Base-by-base conservation (phyloP, 768 basidiomycete genomes). In the Cyclocybe cylindracea region DNA sequence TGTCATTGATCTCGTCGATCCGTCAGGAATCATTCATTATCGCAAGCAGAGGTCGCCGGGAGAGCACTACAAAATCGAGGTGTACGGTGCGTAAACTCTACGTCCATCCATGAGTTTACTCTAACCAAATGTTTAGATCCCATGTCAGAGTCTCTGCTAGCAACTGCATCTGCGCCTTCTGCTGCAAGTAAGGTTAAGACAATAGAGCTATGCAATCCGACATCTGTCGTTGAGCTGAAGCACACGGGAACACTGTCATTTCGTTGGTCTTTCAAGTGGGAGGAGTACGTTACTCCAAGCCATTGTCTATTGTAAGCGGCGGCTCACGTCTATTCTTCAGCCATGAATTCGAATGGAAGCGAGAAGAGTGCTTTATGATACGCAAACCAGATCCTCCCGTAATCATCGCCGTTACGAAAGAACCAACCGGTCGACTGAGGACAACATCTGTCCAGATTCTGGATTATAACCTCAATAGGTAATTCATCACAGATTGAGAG, bases 301-400 rank as follows among this genome's bases (percentile, higher is more conserved):
- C 34, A 9, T 49, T 5, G 14, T 8, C 8, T 34, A 39, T 10
- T n/a, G 14, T 14, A 31, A 14, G n/a, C 4, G 19, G 33, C 19
- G 33, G 37, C 50, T 53, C 37, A 50, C 44, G n/a, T 11, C 39
- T 53, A 31, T 18, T 32, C 31, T 38, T 33, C 60, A 93, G 91
- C 35, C 86, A 93, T 54, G 83, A 87, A 39, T 91, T 90, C 55
- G 91, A 92, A 62, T 94, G 91, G 91, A 88, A 83, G 62, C 79
- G 87, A 39, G 89, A 91, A 62, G 86, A 87, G 58, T 92, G 90
- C 68, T 92, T 78, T 67, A 82, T 93, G 67, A 66, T 92, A 39
- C 82, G 91, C 16, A 92, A 92, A 63, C 91, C 91, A 7, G 91
- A 94, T 57, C 91, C 91, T 5, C 87, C 91, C 4, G 90, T 94